Evolutionary conservation across 148 eudicot species (phyloP).

Genomic region (Rhododendron vialii): DNA sequence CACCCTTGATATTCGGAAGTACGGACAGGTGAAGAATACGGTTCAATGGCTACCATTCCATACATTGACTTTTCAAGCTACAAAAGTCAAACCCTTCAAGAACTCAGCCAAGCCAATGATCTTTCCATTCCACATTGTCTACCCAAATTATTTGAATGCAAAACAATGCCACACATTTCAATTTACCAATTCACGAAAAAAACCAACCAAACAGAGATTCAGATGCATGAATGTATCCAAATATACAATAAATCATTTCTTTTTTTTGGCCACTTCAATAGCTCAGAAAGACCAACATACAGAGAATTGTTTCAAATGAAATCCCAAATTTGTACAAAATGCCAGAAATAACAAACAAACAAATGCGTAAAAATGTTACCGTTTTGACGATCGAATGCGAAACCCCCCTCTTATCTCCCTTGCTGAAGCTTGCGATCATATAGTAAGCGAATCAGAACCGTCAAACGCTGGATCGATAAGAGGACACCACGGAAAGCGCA

Average conservation of each 20-base stretch:
- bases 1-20: background rate
- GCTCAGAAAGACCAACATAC: background rate
- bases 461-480: background rate
- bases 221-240: background rate
- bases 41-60: background rate
- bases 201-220: background rate
- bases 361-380: background rate
- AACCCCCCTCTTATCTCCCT: background rate
- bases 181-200: background rate
- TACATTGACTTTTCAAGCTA: background rate
- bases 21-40: no score
- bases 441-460: background rate
- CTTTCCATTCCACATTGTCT: background rate
- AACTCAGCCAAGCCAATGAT: background rate
- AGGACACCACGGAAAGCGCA: background rate
- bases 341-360: background rate
- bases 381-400: background rate
- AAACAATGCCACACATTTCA: background rate
- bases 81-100: background rate
- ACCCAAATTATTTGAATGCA: background rate
- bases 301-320: background rate
- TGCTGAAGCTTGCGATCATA: constrained; percentile 6
- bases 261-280: background rate
- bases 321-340: background rate
- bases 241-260: background rate